A percentile compares a stretch with the other conserved stretches of the same genome.
These are phyloP conservation scores for Ascocoryne sarcoides DNA, from an alignment of 2,329 filamentous ascomycete genomes.

Conservation along the genomic window DNA sequence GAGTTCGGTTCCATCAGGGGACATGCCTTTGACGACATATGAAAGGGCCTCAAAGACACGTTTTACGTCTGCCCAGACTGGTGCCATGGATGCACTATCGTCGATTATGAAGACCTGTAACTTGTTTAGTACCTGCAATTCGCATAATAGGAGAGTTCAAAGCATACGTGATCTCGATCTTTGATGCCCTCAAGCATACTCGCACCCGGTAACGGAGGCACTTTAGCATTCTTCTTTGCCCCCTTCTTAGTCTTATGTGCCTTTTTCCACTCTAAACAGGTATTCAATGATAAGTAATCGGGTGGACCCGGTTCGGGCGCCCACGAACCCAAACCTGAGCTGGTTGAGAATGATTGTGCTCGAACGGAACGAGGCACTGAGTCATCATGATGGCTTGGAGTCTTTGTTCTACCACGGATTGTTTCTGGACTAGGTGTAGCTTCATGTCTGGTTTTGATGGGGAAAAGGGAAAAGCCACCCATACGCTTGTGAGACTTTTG, in stretches of 20 bases:
- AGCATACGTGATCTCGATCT: conserved; percentile 26
- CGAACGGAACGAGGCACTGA: conserved; percentile 1
- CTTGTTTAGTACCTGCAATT: too few species aligned
- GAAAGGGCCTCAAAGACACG: conserved; percentile 21
- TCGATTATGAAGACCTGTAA: conserved; percentile 30
- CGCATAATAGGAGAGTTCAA: too few species aligned
- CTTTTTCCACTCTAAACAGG: conserved; percentile 19
- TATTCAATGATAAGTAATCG: conserved; percentile 17
- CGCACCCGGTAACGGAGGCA: conserved; percentile 15
- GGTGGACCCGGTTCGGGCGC: background rate
- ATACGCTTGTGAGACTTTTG: conserved; percentile 9
- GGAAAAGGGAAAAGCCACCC: conserved; percentile 12
- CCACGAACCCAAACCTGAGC: background rate
- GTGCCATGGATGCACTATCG: conserved; percentile 22
- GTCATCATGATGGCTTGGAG: background rate
- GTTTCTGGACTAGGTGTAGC: background rate
- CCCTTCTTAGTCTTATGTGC: conserved; percentile 15
- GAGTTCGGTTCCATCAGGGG: conserved; percentile 22
- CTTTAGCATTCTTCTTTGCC: conserved; percentile 12
- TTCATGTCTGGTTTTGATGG: background rate
- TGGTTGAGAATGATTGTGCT: conserved; percentile 1
- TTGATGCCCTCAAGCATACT: conserved; percentile 16
- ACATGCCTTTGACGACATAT: conserved; percentile 24
- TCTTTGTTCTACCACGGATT: background rate
- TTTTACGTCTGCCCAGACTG: conserved; percentile 19